These are phyloP conservation scores for Aspergillus pseudonomiae DNA, from an alignment of 2,329 filamentous ascomycete species.

Conservation along the genomic window DNA sequence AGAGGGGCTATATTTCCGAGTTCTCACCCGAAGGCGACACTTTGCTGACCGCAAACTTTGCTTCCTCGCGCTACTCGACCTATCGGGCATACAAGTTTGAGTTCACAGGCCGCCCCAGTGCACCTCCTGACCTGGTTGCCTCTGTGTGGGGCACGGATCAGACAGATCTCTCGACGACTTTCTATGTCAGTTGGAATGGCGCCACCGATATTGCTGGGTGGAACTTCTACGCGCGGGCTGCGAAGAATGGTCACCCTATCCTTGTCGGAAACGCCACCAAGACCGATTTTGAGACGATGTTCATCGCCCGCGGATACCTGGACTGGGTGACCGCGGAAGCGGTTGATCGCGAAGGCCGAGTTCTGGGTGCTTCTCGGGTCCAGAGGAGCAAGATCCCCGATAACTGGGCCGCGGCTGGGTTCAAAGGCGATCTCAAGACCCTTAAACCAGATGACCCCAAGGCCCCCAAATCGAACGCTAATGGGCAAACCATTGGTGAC, in stretches of 20 bases:
- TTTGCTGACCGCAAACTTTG: slow-evolving; percentile 38
- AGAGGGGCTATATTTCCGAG: slow-evolving; percentile 38
- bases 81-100: slow-evolving; percentile 45
- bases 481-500: not conserved
- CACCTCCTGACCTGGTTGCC: slow-evolving; percentile 34
- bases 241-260: slow-evolving; percentile 27
- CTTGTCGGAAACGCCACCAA: slow-evolving; percentile 30
- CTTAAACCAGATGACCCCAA: slow-evolving; percentile 11
- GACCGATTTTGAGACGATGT: slow-evolving; percentile 39
- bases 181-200: slow-evolving; percentile 42
- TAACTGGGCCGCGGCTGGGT: slow-evolving; percentile 19
- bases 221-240: slow-evolving; percentile 36
- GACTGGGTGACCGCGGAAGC: slow-evolving; percentile 34
- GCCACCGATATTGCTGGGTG: slow-evolving; percentile 42
- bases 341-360: slow-evolving; percentile 24
- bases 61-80: slow-evolving; percentile 34
- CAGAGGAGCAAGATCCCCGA: slow-evolving; percentile 16
- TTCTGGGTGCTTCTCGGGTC: slow-evolving; percentile 24
- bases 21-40: slow-evolving; percentile 31
- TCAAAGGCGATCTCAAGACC: slow-evolving; percentile 1
- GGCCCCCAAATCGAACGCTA: not conserved
- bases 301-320: slow-evolving; percentile 28
- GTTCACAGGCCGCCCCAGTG: slow-evolving; percentile 36
- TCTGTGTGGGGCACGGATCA: slow-evolving; percentile 31
- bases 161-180: slow-evolving; percentile 30